These are phyloP conservation scores for Gynostemma pentaphyllum DNA, from an alignment of 306 rosid species.

Conservation along the genomic window DNA sequence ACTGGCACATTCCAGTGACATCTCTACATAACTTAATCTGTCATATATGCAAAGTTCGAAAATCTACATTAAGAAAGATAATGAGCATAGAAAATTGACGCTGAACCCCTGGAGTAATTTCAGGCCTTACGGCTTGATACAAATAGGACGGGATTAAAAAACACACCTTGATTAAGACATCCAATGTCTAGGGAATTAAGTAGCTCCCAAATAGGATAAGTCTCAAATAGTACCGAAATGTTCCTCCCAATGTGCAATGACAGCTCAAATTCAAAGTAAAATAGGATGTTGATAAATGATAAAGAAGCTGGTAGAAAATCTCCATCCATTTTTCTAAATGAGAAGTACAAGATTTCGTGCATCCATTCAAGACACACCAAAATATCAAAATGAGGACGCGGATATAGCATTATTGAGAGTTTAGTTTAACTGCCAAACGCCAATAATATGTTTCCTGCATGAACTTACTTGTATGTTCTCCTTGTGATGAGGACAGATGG, in stretches of 20 bases:
- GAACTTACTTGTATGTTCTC: constrained; percentile 44
- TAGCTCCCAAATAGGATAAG: not conserved
- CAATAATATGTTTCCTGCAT: not conserved
- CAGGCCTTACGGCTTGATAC: not conserved
- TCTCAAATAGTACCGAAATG: not conserved
- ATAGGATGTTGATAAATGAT: not conserved
- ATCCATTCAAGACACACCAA: not conserved
- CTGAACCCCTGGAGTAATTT: not conserved
- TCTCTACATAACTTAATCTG: not conserved
- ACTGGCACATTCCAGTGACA: not conserved
- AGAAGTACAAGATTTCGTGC: not conserved
- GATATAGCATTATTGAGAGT: not conserved
- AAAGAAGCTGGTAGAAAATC: not conserved
- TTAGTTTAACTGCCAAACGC: no score
- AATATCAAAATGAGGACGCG: not conserved
- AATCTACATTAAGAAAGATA: not conserved
- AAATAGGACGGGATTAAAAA: not conserved
- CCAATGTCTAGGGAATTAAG: not conserved
- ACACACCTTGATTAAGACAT: not conserved
- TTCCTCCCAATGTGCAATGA: not conserved
- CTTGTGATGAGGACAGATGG: no score
- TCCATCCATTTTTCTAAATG: no score
- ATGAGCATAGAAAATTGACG: not conserved
- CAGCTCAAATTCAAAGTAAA: not conserved
- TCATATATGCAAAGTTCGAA: not conserved